Evolutionary conservation across 75 land plant genomes (phyloP).

Genomic region (Azolla pinnata): DNA sequence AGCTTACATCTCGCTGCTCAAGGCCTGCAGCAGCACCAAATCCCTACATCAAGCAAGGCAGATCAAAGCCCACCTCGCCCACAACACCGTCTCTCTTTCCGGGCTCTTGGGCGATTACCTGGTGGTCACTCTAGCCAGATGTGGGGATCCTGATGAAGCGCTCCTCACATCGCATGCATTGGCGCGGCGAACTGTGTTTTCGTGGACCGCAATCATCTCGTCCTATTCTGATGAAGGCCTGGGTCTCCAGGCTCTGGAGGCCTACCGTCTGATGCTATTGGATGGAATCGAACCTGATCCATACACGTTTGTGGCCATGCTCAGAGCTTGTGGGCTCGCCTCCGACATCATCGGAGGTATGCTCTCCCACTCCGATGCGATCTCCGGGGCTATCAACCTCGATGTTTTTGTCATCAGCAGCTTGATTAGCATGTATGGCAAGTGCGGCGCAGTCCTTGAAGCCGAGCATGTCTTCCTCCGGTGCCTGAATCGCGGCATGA

Average conservation of each 20-base stretch:
- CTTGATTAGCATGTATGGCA: too few relatives aligned
- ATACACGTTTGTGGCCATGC: constrained; percentile 1
- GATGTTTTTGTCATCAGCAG: too few relatives aligned
- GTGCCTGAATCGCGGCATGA: too few relatives aligned
- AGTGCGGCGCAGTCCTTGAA: too few relatives aligned
- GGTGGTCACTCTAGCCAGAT: not conserved
- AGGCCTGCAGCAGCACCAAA: not conserved
- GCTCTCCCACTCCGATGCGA: too few relatives aligned
- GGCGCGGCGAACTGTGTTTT: not conserved
- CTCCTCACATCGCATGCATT: not conserved
- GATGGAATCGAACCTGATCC: constrained; percentile 1
- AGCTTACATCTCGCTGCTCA: not conserved
- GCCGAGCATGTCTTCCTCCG: too few relatives aligned
- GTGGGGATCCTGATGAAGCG: not conserved
- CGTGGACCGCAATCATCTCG: constrained; percentile 4
- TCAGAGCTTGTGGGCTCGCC: constrained; percentile 15
- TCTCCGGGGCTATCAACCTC: too few relatives aligned
- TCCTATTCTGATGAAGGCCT: constrained; percentile 6
- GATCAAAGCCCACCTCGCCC: not conserved
- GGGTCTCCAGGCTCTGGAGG: not conserved
- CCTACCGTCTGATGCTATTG: not conserved
- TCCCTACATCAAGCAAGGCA: not conserved
- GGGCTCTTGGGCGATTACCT: not conserved
- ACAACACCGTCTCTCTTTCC: not conserved
- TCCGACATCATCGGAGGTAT: too few relatives aligned